phyloP scores from a whole-genome alignment of 2,329 filamentous ascomycete species.

The Calonectria pteridis region DNA sequence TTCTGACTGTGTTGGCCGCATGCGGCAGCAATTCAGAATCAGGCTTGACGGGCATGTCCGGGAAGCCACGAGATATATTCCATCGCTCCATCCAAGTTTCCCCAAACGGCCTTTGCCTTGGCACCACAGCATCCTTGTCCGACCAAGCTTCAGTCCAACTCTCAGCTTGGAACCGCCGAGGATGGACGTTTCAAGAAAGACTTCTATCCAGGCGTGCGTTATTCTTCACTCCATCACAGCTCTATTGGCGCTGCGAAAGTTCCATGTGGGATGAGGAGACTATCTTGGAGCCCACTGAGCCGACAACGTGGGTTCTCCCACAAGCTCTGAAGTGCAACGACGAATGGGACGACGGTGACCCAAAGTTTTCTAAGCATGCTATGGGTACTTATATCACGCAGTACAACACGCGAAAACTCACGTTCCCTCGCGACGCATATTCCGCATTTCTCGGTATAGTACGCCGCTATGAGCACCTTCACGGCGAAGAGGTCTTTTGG shows the following conservation, averaged over 20 bases:
- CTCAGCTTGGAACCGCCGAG: conserved; percentile 13
- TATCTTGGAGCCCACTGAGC: conserved; percentile 9
- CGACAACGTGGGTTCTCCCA: not conserved
- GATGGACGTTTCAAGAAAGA: conserved; percentile 31
- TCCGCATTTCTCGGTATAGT: conserved; percentile 24
- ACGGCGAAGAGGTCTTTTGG: conserved; percentile 24
- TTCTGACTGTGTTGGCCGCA: not conserved
- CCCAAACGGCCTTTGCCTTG: conserved; percentile 13
- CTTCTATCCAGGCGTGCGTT: conserved; percentile 24
- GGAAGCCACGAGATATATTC: conserved; percentile 1
- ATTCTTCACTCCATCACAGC: conserved; percentile 22
- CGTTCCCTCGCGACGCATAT: conserved; percentile 17
- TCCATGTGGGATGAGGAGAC: conserved; percentile 32
- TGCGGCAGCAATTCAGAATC: not conserved
- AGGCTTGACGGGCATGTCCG: not conserved
- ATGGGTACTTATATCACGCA: conserved; percentile 12
- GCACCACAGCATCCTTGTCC: not conserved
- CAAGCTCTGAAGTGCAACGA: conserved; percentile 22
- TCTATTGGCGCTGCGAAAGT: conserved; percentile 25
- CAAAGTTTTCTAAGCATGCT: conserved; percentile 5
- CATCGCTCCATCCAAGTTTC: not conserved
- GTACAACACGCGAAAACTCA: conserved; percentile 20
- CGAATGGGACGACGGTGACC: conserved; percentile 18
- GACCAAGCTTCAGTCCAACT: not conserved
- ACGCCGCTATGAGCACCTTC: conserved; percentile 28